A percentile compares a stretch with the other conserved stretches of the same genome.
Evolutionary conservation across 2,329 filamentous ascomycete genomes (phyloP).

Genomic region (Polychaeton citri): DNA sequence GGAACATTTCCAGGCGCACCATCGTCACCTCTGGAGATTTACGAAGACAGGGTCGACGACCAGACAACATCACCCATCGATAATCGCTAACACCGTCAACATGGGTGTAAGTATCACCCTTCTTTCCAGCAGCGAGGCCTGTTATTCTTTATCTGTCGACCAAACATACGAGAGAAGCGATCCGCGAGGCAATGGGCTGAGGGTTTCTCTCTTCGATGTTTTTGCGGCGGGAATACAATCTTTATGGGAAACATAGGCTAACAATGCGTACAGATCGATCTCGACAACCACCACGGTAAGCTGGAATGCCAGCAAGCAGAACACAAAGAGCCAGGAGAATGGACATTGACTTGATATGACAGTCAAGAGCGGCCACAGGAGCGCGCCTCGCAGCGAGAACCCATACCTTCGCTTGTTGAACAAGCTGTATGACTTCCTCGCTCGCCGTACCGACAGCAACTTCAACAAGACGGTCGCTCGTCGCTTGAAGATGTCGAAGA

Average conservation of each 20-base stretch:
- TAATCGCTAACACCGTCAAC: background rate
- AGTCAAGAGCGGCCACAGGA: background rate
- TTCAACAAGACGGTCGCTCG: slow-evolving; percentile 99
- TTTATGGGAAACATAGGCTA: too few species aligned
- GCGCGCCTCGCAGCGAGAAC: slow-evolving; percentile 67
- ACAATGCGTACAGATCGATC: slow-evolving; percentile 1
- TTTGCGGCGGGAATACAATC: too few species aligned
- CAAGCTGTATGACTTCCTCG: slow-evolving; percentile 20
- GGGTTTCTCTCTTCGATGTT: too few species aligned
- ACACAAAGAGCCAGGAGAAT: background rate
- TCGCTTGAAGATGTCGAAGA: slow-evolving; percentile 95
- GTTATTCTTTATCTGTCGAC: too few species aligned
- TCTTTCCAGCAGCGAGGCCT: too few species aligned
- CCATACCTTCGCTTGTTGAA: slow-evolving; percentile 50
- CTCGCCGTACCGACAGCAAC: slow-evolving; percentile 71
- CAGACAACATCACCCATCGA: slow-evolving; percentile 1
- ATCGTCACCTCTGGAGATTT: background rate
- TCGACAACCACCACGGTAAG: slow-evolving; percentile 1
- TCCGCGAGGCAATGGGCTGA: too few species aligned
- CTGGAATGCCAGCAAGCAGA: background rate
- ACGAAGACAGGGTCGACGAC: background rate
- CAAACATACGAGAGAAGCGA: too few species aligned
- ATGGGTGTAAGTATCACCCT: background rate
- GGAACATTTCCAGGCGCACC: background rate
- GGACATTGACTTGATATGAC: background rate